Evolutionary conservation across 345 rosid species (phyloP).

Genomic region (Camelina neglecta): DNA sequence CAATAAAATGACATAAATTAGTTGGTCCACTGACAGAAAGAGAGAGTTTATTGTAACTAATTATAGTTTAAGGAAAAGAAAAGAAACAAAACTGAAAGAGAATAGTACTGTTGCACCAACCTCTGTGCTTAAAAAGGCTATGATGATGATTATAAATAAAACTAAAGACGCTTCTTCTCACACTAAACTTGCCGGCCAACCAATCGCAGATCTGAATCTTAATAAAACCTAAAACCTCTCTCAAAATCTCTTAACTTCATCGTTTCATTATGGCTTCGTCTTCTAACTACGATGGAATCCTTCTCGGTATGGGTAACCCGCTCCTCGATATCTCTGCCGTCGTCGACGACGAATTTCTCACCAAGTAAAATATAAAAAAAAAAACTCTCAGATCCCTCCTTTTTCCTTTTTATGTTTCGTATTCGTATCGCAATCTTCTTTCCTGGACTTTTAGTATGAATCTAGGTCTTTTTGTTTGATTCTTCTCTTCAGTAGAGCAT

Average conservation of each 20-base stretch:
- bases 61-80: background rate
- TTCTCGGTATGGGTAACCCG: slow-evolving; percentile 95
- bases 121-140: background rate
- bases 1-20: background rate
- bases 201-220: slow-evolving; percentile 37
- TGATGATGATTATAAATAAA: background rate
- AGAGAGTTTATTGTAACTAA: background rate
- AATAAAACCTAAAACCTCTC: slow-evolving; percentile 8
- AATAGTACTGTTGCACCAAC: slow-evolving; percentile 23
- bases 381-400: slow-evolving; percentile 13
- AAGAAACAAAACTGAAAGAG: background rate
- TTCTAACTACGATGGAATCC: slow-evolving; percentile 53
- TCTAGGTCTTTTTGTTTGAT: background rate
- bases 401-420: background rate
- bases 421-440: background rate
- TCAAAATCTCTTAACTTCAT: background rate
- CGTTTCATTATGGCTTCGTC: slow-evolving; percentile 25
- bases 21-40: background rate
- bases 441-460: background rate
- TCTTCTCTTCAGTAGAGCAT: background rate
- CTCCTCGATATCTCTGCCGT: slow-evolving; percentile 94
- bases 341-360: slow-evolving; percentile 79
- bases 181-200: slow-evolving; percentile 16
- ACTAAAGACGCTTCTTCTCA: slow-evolving; percentile 9
- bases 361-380: slow-evolving; percentile 44